Evolutionary conservation across 2,329 filamentous ascomycete genomes (phyloP).

Genomic region (Aspergillus jensenii): DNA sequence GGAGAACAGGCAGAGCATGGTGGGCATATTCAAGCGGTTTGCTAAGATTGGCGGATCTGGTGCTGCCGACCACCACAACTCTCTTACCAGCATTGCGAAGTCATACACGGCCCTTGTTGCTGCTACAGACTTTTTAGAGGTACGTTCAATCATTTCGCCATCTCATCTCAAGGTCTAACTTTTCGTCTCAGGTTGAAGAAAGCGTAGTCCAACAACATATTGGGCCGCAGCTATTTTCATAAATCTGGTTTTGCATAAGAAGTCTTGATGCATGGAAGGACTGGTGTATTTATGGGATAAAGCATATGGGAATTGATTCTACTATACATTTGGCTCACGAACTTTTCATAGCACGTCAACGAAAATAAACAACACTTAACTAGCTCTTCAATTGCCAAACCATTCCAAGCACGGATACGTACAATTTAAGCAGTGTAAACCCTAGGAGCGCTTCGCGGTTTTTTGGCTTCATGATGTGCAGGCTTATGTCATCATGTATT

Average conservation of each 20-base stretch:
- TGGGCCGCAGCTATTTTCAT: constrained; percentile 35
- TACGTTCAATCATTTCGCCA: constrained; percentile 46
- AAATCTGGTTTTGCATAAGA: constrained; percentile 11
- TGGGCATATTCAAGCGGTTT: constrained; percentile 86
- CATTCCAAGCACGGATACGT: background rate
- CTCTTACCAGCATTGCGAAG: constrained; percentile 76
- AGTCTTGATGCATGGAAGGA: constrained; percentile 3
- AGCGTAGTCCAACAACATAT: constrained; percentile 32
- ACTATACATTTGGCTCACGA: background rate
- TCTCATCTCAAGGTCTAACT: constrained; percentile 13
- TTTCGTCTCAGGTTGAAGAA: constrained; percentile 42
- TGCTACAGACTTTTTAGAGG: constrained; percentile 82
- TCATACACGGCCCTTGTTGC: constrained; percentile 80
- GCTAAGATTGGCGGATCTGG: constrained; percentile 67
- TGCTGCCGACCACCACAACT: constrained; percentile 54
- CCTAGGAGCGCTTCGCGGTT: background rate
- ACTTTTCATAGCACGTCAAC: background rate
- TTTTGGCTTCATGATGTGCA: background rate
- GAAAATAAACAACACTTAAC: background rate
- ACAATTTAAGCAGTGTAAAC: background rate
- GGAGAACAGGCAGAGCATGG: constrained; percentile 79
- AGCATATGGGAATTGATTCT: constrained; percentile 11
- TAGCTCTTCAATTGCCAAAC: background rate
- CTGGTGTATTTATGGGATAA: constrained; percentile 16
- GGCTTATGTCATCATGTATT: constrained; percentile 18